Percentiles rank a stretch among this genome's conserved stretches.
phyloP scores from a whole-genome alignment of 257 asterid species.

The Jacaranda copaia region DNA sequence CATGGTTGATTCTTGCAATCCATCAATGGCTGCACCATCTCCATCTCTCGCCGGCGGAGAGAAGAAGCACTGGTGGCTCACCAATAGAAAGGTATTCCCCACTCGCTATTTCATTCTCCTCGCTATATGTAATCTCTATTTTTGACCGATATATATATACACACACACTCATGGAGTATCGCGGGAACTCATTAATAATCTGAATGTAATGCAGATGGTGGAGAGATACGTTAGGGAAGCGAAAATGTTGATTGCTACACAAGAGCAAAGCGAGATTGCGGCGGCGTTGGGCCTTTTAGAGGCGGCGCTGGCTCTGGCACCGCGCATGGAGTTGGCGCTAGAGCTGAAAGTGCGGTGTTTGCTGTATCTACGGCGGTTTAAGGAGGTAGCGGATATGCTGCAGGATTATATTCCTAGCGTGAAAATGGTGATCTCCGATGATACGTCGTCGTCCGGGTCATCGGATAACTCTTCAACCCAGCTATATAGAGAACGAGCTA shows the following conservation, averaged over 20 bases:
- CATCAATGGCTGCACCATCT: slow-evolving; percentile 69
- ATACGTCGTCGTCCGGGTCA: slow-evolving; percentile 59
- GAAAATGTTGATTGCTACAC: slow-evolving; percentile 63
- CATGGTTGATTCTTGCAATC: slow-evolving; percentile 52
- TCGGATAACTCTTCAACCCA: slow-evolving; percentile 78
- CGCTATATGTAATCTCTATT: background rate
- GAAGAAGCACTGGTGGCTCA: slow-evolving; percentile 96
- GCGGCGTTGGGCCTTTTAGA: slow-evolving; percentile 77
- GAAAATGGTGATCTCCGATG: slow-evolving; percentile 56
- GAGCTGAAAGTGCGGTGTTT: slow-evolving; percentile 83
- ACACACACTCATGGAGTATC: background rate
- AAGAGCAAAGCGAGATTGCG: slow-evolving; percentile 65
- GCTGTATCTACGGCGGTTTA: slow-evolving; percentile 79
- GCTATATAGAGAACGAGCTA: slow-evolving; percentile 66
- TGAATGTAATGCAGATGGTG: slow-evolving; percentile 63
- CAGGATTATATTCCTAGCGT: slow-evolving; percentile 90
- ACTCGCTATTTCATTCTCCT: background rate
- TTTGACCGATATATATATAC: background rate
- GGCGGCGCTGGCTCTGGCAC: slow-evolving; percentile 74
- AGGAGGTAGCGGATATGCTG: slow-evolving; percentile 94
- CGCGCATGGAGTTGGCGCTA: slow-evolving; percentile 80
- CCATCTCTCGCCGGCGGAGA: slow-evolving; percentile 58
- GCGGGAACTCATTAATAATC: slow-evolving; percentile 15
- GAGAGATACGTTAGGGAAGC: slow-evolving; percentile 88
- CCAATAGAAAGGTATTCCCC: slow-evolving; percentile 66